Evolutionary conservation across 1,284 basidiomycete genomes (phyloP).

Genomic region (Puccinia sorghi): DNA sequence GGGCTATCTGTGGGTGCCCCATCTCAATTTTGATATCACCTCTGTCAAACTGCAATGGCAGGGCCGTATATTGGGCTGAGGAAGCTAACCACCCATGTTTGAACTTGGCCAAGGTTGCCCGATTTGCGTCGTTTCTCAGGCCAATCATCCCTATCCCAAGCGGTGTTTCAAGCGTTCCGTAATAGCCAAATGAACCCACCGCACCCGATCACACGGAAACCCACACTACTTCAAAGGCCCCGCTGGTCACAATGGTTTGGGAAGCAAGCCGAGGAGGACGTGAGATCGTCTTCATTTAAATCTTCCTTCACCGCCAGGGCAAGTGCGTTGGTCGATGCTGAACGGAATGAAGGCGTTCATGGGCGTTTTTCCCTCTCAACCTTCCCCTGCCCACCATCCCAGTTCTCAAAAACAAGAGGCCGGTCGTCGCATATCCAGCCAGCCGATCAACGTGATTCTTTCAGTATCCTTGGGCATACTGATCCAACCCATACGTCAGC

Average conservation of each 20-base stretch:
- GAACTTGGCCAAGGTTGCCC: background rate
- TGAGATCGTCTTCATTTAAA: background rate
- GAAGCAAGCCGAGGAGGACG: background rate
- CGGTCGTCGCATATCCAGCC: too few relatives aligned
- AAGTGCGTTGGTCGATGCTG: background rate
- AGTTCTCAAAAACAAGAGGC: background rate
- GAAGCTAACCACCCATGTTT: background rate
- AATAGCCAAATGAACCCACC: background rate
- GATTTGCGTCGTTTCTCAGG: background rate
- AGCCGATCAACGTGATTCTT: background rate
- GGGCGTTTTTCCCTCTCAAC: background rate
- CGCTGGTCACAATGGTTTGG: slow-evolving; percentile 19
- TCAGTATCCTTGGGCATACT: background rate
- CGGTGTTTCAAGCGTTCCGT: background rate
- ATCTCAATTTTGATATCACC: too few relatives aligned
- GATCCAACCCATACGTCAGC: background rate
- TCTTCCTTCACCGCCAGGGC: background rate
- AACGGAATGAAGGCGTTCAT: background rate
- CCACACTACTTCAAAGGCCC: background rate
- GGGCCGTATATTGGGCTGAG: background rate
- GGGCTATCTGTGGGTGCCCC: too few relatives aligned
- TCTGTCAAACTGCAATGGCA: background rate
- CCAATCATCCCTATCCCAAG: background rate
- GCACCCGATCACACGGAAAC: background rate
- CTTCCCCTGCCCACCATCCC: background rate